Conservation (phyloP, 495 filamentous ascomycete genomes). For the Hypoxylon trugodes region DNA sequence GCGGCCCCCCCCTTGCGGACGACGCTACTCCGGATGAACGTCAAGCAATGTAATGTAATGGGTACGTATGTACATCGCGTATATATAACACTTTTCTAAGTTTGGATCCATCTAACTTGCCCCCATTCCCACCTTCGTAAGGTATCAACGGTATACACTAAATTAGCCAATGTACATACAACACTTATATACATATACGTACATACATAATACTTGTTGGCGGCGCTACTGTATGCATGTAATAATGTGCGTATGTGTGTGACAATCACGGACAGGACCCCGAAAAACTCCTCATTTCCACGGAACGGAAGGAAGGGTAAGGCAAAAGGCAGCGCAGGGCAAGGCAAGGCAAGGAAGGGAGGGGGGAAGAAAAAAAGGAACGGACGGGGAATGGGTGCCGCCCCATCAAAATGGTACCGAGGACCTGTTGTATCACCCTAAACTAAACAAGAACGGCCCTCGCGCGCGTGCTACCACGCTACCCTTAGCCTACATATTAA, state of each 20-base stretch:
- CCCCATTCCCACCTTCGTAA: too few relatives aligned
- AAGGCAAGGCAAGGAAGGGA: background rate
- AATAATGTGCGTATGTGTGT: too few relatives aligned
- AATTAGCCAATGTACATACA: background rate
- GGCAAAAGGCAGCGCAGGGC: too few relatives aligned
- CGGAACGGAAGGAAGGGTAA: background rate
- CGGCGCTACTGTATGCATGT: background rate
- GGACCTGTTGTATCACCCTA: constrained; percentile 8
- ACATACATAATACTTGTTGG: too few relatives aligned
- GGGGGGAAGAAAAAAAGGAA: too few relatives aligned
- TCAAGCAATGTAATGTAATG: background rate
- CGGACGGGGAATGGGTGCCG: too few relatives aligned
- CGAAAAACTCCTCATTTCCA: constrained; percentile 5
- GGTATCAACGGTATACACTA: background rate
- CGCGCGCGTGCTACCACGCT: background rate
- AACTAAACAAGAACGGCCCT: background rate
- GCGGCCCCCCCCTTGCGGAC: constrained; percentile 18
- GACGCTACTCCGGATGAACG: constrained; percentile 10
- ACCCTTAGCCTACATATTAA: background rate
- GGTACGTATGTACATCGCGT: background rate
- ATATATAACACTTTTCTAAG: too few relatives aligned
- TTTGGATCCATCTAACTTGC: too few relatives aligned
- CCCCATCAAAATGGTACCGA: constrained; percentile 29
- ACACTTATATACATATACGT: too few relatives aligned
- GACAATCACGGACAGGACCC: background rate